Percentiles rank a stretch among this genome's conserved stretches.
Conservation (phyloP, 768 basidiomycete species). For the Sarcomyxa edulis region DNA sequence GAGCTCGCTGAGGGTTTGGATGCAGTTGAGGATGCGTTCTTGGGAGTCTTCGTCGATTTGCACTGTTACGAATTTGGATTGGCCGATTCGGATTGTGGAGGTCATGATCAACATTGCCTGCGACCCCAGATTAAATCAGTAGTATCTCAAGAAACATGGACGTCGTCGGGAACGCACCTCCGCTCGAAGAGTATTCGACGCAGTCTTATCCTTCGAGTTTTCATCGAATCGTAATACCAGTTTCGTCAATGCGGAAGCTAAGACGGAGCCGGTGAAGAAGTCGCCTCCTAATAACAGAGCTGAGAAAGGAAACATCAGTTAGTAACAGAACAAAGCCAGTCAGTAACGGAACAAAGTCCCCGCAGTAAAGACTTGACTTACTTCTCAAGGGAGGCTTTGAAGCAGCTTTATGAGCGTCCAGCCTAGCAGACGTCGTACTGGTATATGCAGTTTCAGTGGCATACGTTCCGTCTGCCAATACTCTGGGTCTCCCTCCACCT, state of each 20-base stretch:
- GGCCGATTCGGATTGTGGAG: slow-evolving; percentile 93
- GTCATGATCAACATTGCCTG: slow-evolving; percentile 98
- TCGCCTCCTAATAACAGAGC: slow-evolving; percentile 92
- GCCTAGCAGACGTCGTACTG: slow-evolving; percentile 49
- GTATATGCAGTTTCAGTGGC: slow-evolving; percentile 93
- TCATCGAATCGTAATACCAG: slow-evolving; percentile 78
- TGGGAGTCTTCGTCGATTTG: slow-evolving; percentile 99
- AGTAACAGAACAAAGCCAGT: slow-evolving; percentile 1
- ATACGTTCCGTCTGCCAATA: slow-evolving; percentile 95
- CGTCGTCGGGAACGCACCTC: slow-evolving; percentile 47
- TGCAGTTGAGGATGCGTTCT: slow-evolving; percentile 94
- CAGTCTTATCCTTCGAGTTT: slow-evolving; percentile 34
- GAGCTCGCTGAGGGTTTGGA: slow-evolving; percentile 86
- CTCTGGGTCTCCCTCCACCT: slow-evolving; percentile 57
- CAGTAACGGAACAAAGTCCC: background rate
- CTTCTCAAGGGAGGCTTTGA: slow-evolving; percentile 87
- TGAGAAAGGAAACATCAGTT: slow-evolving; percentile 16
- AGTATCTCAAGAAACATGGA: no score
- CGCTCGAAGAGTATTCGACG: slow-evolving; percentile 72
- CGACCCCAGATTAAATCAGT: slow-evolving; percentile 2
- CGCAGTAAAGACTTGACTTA: no score
- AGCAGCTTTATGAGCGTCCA: slow-evolving; percentile 83
- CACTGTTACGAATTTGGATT: slow-evolving; percentile 89
- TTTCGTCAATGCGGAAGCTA: slow-evolving; percentile 89
- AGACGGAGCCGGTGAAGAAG: slow-evolving; percentile 91